These are phyloP conservation scores for Candida sakaeoensis DNA, from an alignment of 805 yeast species.

Conservation along the genomic window DNA sequence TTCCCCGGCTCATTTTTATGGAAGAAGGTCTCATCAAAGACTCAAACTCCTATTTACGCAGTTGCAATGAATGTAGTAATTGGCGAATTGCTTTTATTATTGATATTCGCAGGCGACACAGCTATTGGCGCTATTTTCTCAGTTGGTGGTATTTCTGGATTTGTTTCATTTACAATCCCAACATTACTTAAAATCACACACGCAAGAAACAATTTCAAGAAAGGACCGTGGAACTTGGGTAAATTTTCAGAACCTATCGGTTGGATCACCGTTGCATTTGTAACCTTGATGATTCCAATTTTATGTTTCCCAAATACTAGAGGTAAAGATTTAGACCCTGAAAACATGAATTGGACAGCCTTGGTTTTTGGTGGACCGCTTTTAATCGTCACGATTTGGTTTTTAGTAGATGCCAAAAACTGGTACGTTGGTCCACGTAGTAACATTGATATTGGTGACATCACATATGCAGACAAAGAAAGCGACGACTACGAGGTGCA, in stretches of 20 bases:
- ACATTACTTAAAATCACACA: slow-evolving; percentile 55
- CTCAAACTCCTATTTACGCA: slow-evolving; percentile 64
- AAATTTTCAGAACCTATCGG: slow-evolving; percentile 47
- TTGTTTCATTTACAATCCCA: slow-evolving; percentile 65
- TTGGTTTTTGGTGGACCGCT: slow-evolving; percentile 60
- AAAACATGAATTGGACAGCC: slow-evolving; percentile 60
- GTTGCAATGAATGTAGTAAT: slow-evolving; percentile 55
- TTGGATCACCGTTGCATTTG: slow-evolving; percentile 45
- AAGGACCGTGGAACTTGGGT: slow-evolving; percentile 71
- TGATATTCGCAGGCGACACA: slow-evolving; percentile 60
- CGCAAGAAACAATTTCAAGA: slow-evolving; percentile 48
- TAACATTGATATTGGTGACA: slow-evolving; percentile 39
- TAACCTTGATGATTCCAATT: slow-evolving; percentile 54
- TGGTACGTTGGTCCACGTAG: slow-evolving; percentile 62
- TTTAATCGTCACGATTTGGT: slow-evolving; percentile 50
- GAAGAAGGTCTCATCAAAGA: slow-evolving; percentile 46
- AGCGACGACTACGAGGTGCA: slow-evolving; percentile 7
- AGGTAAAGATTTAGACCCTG: slow-evolving; percentile 36
- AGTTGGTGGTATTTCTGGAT: slow-evolving; percentile 67
- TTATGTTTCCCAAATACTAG: slow-evolving; percentile 50
- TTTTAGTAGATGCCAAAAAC: slow-evolving; percentile 48
- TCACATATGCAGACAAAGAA: slow-evolving; percentile 19
- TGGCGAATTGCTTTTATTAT: slow-evolving; percentile 52
- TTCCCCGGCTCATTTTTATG: slow-evolving; percentile 54
- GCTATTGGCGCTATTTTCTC: slow-evolving; percentile 71